These are phyloP conservation scores for Phaeosphaeriaceae sp. DNA, from an alignment of 2,329 filamentous ascomycete genomes.

Conservation along the genomic window DNA sequence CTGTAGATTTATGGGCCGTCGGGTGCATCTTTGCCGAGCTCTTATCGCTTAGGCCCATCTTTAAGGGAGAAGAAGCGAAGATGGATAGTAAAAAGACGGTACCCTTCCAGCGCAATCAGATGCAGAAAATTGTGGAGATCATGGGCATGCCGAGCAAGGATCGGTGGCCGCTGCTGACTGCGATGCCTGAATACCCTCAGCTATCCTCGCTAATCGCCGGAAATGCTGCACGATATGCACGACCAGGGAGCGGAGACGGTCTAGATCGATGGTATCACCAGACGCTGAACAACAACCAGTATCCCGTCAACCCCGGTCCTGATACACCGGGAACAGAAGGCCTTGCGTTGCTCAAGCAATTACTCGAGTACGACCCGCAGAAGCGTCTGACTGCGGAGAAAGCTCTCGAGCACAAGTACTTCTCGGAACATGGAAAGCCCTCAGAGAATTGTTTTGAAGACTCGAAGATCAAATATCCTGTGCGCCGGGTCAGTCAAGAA, in stretches of 20 bases:
- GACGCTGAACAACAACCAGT: conserved; percentile 57
- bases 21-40: conserved; percentile 98
- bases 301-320: conserved; percentile 46
- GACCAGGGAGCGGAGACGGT: conserved; percentile 53
- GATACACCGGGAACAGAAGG: conserved; percentile 67
- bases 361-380: conserved; percentile 92
- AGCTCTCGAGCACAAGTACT: conserved; percentile 91
- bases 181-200: conserved; percentile 87
- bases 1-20: conserved; percentile 96
- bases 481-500: conserved; percentile 88
- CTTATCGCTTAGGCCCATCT: conserved; percentile 87
- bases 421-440: conserved; percentile 67
- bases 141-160: conserved; percentile 90
- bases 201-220: conserved; percentile 61
- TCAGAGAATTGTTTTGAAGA: conserved; percentile 90
- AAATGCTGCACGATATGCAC: conserved; percentile 56
- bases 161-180: conserved; percentile 81
- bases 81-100: conserved; percentile 99
- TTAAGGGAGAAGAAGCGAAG: conserved; percentile 98
- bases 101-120: conserved; percentile 96
- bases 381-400: conserved; percentile 86
- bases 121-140: conserved; percentile 98
- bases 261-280: conserved; percentile 73
- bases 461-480: conserved; percentile 85
- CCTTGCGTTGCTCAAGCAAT: conserved; percentile 77